Percentiles rank a stretch among this genome's conserved stretches.
Evolutionary conservation across 345 rosid genomes (phyloP).

Genomic region (Gossypium longicalyx): DNA sequence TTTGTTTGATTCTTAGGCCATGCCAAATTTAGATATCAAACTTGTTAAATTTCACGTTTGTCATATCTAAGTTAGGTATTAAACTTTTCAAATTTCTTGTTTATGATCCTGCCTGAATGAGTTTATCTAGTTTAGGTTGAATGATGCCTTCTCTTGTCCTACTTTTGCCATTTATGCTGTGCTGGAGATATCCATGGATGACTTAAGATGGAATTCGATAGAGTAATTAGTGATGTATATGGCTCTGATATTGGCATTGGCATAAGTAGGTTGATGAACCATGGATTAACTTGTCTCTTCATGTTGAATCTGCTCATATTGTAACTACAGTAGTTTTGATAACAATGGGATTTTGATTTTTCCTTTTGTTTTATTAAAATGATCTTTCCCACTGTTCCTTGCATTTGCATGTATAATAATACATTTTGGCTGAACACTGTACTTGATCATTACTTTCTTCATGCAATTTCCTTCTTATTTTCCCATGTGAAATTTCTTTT

Average conservation of each 20-base stretch:
- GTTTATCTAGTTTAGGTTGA: background rate
- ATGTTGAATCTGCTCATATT: background rate
- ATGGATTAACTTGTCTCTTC: background rate
- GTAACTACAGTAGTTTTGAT: background rate
- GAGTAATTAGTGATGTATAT: background rate
- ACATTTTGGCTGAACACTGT: background rate
- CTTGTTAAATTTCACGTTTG: background rate
- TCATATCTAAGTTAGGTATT: background rate
- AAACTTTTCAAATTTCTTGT: no score
- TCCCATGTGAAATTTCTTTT: background rate
- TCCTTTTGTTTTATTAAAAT: background rate
- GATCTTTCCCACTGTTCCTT: background rate
- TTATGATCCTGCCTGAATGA: background rate
- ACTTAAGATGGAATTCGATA: background rate
- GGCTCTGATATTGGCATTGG: background rate
- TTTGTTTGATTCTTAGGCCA: background rate
- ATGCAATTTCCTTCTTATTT: conserved; percentile 5
- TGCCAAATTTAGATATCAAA: background rate
- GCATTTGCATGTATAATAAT: background rate
- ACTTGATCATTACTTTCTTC: background rate
- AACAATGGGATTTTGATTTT: background rate
- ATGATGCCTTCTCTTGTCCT: background rate
- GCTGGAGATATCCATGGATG: background rate
- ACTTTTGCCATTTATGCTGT: background rate
- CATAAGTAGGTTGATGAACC: background rate